Conservation (phyloP, 106 monocot species). For the Dendrobium huoshanense region DNA sequence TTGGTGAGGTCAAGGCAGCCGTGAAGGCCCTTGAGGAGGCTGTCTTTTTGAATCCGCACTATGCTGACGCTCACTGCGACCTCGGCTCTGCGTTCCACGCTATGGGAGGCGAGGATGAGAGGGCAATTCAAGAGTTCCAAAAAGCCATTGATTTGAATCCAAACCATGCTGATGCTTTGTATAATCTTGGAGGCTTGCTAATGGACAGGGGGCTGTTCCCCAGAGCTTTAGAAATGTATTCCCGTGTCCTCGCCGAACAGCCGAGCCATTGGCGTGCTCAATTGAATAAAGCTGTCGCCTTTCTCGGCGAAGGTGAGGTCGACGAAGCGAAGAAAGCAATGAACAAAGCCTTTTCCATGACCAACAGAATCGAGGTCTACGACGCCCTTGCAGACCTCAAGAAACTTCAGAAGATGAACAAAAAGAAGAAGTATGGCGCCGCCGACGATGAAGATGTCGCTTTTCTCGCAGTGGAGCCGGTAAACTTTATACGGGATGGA, state of each 20-base stretch:
- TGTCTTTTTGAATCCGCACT: conserved; percentile 47
- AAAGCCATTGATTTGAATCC: conserved; percentile 81
- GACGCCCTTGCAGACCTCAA: conserved; percentile 72
- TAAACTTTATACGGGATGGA: conserved; percentile 70
- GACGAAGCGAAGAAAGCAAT: conserved; percentile 68
- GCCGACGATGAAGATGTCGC: conserved; percentile 13
- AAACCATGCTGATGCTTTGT: conserved; percentile 70
- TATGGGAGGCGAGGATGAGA: conserved; percentile 61
- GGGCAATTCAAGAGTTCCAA: conserved; percentile 77
- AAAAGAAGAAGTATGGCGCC: conserved; percentile 32
- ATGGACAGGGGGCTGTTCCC: conserved; percentile 57
- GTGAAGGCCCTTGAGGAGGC: conserved; percentile 77
- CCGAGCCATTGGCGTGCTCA: conserved; percentile 73
- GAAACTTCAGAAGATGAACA: conserved; percentile 53
- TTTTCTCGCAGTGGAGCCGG: conserved; percentile 55
- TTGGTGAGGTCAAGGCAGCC: conserved; percentile 63
- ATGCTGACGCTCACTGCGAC: conserved; percentile 76
- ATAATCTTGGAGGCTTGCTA: conserved; percentile 74
- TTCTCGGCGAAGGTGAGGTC: conserved; percentile 60
- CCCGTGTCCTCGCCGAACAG: conserved; percentile 43
- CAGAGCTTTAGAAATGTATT: conserved; percentile 74
- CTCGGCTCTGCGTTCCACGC: conserved; percentile 68
- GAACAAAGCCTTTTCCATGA: conserved; percentile 80
- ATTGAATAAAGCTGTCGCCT: conserved; percentile 63
- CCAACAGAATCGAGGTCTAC: conserved; percentile 71